Conservation (phyloP, 805 yeast genomes). For the Candida palmyrensis region DNA sequence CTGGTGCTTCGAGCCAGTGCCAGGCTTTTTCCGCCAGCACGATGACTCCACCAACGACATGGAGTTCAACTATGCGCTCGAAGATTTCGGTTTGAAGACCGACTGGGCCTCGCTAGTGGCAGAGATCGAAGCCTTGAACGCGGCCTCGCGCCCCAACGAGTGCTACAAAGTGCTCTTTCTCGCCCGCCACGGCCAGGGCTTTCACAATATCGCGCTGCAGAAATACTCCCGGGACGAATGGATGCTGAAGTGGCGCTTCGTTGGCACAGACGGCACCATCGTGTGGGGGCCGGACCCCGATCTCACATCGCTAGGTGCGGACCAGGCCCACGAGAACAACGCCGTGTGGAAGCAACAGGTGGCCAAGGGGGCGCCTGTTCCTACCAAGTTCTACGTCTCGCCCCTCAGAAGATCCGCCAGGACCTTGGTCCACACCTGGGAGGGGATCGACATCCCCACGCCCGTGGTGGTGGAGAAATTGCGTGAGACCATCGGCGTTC, state of each 20-base stretch:
- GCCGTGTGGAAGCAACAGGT: conserved; percentile 38
- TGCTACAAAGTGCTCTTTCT: conserved; percentile 43
- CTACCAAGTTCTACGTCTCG: conserved; percentile 47
- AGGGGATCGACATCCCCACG: conserved; percentile 20
- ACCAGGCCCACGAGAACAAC: conserved; percentile 47
- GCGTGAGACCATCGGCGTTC: conserved; percentile 55
- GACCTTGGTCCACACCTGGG: conserved; percentile 48
- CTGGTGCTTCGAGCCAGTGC: conserved; percentile 41
- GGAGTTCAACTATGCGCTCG: conserved; percentile 37
- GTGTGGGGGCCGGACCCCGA: conserved; percentile 56
- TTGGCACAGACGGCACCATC: conserved; percentile 48
- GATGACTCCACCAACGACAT: conserved; percentile 39
- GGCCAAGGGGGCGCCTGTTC: conserved; percentile 42
- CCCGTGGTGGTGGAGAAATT: conserved; percentile 39
- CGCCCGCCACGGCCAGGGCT: conserved; percentile 67
- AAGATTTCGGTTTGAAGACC: conserved; percentile 39
- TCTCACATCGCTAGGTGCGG: conserved; percentile 47
- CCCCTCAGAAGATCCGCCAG: conserved; percentile 56
- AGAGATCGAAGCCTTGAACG: conserved; percentile 28
- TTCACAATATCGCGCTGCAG: conserved; percentile 48
- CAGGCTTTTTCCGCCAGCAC: conserved; percentile 44
- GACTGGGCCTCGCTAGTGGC: conserved; percentile 31
- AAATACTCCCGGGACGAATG: conserved; percentile 49
- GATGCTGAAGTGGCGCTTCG: conserved; percentile 47
- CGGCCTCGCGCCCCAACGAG: conserved; percentile 10